Evolutionary conservation across 306 rosid species (phyloP), one percentile per base, ranked within the genome.

Genomic region (Begonia loranthoides): DNA sequence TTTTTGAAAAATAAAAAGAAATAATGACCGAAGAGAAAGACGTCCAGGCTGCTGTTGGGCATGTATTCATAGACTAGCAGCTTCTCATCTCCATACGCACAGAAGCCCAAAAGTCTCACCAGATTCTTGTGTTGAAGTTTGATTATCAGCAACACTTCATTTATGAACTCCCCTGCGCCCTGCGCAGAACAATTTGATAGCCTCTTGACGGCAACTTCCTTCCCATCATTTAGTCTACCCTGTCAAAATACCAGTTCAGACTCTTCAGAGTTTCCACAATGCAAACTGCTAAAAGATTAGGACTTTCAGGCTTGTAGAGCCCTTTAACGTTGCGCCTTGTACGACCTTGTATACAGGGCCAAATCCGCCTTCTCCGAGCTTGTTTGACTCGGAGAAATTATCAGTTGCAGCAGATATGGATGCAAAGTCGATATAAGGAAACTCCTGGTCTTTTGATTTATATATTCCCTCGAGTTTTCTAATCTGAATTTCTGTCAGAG

Each of bases 321-420:
- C 21, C 21, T 17, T 17, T 17, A 17, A 17, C 2, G 21, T 1
- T 17, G 21, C 2, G 21, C 21, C 21, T 17, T 17, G 2, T 12
- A 40, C 57, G 13, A 81, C 92, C 83, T 78, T 78, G 68, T 70
- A 82, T 57, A 82, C 93, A 40, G 83, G 77, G 8, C 93, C 93
- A 73, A 82, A 82, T 40, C 93, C 86, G 51, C 86, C 92, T 78
- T 82, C 69, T 36, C 93, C 93, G 12, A 82, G 83, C 73, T 59
- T 70, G 52, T 79, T 76, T 52, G 67, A 63, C 51, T 76, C 73
- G 41, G 73, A 73, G 14, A 82, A 82, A 45, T 71, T 65, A 43
- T 58, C 36, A 55, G 83, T 79, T 45, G 93, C 93, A 14, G 15
- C 63, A 14, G 64, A 49, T 9, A 83, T 46, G n/a, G 79, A 9